Conservation (phyloP, 2,329 filamentous ascomycete genomes). For the Phialemonium atrogriseum region DNA sequence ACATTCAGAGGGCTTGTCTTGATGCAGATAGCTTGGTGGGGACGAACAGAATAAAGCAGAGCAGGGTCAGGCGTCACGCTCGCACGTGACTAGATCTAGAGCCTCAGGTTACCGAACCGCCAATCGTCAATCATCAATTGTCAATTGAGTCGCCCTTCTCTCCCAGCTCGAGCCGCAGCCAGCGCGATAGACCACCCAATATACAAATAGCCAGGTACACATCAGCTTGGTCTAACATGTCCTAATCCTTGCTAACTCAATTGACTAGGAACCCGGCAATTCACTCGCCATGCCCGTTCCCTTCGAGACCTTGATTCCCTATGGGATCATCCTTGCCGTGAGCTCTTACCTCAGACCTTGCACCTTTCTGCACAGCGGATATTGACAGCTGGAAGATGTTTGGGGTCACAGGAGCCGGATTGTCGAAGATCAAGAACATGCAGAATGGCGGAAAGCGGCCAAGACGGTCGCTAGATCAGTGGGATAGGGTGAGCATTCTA, state of each 20-base stretch:
- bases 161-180: no score
- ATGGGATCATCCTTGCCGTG: constrained; percentile 56
- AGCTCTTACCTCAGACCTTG: constrained; percentile 17
- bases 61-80: no score
- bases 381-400: constrained; percentile 44
- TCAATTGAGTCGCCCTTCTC: no score
- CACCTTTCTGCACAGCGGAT: background rate
- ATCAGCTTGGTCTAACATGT: no score
- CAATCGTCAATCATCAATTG: no score
- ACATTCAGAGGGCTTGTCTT: no score
- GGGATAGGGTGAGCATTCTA: constrained; percentile 46
- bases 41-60: no score
- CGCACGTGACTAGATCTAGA: no score
- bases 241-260: constrained; percentile 8
- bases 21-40: no score
- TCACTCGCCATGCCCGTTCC: constrained; percentile 48
- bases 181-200: no score
- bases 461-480: constrained; percentile 53
- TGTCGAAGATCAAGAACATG: constrained; percentile 47
- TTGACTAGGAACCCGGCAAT: constrained; percentile 9
- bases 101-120: no score
- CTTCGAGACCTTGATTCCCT: constrained; percentile 56
- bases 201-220: no score
- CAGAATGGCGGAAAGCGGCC: constrained; percentile 54
- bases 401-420: constrained; percentile 47